Conservation (phyloP, 192 early-diverging fungal species). For the Coemansia sp. region DNA sequence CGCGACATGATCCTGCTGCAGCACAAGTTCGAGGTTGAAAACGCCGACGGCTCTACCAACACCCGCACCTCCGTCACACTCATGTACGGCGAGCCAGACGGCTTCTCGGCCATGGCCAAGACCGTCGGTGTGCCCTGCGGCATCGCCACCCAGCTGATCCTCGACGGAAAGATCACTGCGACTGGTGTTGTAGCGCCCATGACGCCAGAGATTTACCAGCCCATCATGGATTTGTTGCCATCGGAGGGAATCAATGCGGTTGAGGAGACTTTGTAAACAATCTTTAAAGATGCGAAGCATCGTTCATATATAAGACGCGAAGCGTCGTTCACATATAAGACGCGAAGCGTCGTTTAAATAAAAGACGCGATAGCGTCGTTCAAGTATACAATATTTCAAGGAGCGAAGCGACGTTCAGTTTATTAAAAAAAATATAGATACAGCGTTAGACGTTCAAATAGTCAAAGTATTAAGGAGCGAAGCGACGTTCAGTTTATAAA, state of each 20-base stretch:
- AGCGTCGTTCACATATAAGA: no score
- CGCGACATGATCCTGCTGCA: conserved; percentile 98
- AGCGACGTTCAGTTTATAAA: no score
- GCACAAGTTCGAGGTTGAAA: conserved; percentile 93
- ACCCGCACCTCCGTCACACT: conserved; percentile 91
- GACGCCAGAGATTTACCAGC: conserved; percentile 83
- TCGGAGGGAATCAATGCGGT: conserved; percentile 86
- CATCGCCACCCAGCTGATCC: conserved; percentile 88
- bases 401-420: no score
- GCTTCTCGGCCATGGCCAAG: conserved; percentile 94
- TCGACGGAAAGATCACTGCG: conserved; percentile 77
- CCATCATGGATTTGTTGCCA: conserved; percentile 83
- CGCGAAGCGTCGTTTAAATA: no score
- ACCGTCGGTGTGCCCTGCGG: conserved; percentile 96
- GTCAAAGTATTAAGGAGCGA: no score
- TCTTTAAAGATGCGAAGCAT: background rate
- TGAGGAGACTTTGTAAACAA: conserved; percentile 56
- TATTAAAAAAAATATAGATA: no score
- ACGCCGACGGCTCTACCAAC: conserved; percentile 80
- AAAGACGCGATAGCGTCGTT: no score
- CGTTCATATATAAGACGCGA: background rate
- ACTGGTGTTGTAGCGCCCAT: conserved; percentile 92
- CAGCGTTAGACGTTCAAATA: no score
- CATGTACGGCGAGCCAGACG: conserved; percentile 86
- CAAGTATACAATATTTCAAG: no score